Percentiles rank a stretch among this genome's conserved stretches.
phyloP scores from a whole-genome alignment of 257 asterid species.

The Perilla frutescens region DNA sequence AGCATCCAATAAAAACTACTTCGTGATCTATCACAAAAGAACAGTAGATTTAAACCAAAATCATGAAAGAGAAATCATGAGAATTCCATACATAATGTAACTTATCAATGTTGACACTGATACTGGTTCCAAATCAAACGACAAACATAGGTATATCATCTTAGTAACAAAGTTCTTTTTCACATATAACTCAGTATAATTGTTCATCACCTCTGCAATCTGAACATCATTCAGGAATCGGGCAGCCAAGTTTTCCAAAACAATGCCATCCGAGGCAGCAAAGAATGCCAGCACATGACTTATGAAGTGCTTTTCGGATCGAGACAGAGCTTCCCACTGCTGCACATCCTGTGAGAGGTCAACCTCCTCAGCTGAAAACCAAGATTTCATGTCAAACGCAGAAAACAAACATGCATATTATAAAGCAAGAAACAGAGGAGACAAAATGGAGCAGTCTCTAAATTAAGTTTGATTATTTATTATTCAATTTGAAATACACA shows the following conservation, averaged over 20 bases:
- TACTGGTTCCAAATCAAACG: background rate
- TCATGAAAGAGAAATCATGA: background rate
- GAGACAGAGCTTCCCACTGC: conserved; percentile 76
- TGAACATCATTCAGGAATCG: conserved; percentile 77
- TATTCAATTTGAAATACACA: background rate
- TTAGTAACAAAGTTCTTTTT: background rate
- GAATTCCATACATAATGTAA: background rate
- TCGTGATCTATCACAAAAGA: background rate
- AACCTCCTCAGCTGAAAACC: conserved; percentile 80
- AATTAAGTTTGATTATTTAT: background rate
- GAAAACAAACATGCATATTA: background rate
- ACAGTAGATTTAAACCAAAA: background rate
- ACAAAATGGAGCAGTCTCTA: background rate
- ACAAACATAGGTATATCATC: background rate
- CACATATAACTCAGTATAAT: background rate
- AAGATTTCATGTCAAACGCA: conserved; percentile 17
- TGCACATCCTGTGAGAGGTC: conserved; percentile 79
- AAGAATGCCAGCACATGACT: conserved; percentile 80
- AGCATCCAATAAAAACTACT: background rate
- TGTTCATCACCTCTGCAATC: conserved; percentile 66
- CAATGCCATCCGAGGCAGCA: conserved; percentile 88
- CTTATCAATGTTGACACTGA: background rate
- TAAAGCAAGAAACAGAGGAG: conserved; percentile 15
- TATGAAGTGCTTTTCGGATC: conserved; percentile 67
- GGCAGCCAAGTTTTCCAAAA: conserved; percentile 79